These are phyloP conservation scores for Eucalyptus marginata DNA, from an alignment of 345 rosid genomes.

Conservation along the genomic window DNA sequence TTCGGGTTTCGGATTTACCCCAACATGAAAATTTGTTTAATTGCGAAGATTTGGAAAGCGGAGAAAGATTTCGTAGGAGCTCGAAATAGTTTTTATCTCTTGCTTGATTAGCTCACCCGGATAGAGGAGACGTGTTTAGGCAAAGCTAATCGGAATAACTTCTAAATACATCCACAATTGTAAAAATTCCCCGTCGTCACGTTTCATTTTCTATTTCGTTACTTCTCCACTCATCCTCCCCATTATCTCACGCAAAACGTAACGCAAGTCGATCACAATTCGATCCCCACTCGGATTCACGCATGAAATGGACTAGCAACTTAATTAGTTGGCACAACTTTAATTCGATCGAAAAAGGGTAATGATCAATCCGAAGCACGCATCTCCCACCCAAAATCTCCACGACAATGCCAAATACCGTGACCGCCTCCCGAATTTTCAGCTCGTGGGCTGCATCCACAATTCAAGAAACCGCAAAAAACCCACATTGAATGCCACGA, in stretches of 20 bases:
- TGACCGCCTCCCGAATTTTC: background rate
- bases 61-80: background rate
- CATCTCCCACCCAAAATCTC: background rate
- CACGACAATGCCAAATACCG: background rate
- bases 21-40: background rate
- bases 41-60: background rate
- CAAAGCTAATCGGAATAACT: background rate
- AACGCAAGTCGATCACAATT: background rate
- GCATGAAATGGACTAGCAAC: background rate
- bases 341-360: background rate
- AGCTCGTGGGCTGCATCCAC: background rate
- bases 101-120: background rate
- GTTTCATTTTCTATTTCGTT: background rate
- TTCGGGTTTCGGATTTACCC: background rate
- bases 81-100: background rate
- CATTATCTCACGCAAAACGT: background rate
- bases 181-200: background rate
- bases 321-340: background rate
- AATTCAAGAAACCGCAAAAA: background rate
- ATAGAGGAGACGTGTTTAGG: background rate
- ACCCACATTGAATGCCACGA: background rate
- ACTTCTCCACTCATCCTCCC: background rate
- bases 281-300: background rate
- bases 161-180: background rate
- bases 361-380: background rate